Conservation (phyloP, 1,284 basidiomycete species). For the Boletus semigastroideus region DNA sequence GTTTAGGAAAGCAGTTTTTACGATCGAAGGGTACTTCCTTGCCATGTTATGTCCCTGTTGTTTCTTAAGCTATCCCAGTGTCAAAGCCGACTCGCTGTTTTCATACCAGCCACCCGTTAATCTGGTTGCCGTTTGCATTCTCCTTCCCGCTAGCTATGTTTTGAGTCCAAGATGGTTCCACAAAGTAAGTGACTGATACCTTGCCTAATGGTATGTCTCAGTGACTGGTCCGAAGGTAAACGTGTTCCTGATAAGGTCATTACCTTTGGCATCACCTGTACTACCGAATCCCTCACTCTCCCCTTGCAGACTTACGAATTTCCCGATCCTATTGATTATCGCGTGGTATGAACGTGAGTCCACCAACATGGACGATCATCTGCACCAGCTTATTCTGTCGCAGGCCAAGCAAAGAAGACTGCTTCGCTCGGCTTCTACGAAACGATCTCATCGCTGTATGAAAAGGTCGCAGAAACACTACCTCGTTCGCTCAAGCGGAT, state of each 20-base stretch:
- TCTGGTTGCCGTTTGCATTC: conserved; percentile 75
- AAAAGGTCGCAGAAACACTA: conserved; percentile 68
- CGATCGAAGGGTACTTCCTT: conserved; percentile 74
- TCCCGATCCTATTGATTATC: conserved; percentile 82
- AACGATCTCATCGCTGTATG: conserved; percentile 62
- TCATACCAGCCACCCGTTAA: conserved; percentile 93
- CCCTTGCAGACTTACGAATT: conserved; percentile 71
- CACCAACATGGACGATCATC: not conserved
- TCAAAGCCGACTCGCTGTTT: conserved; percentile 87
- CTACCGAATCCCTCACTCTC: not conserved
- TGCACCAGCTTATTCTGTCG: conserved; percentile 3
- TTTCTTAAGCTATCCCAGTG: conserved; percentile 42
- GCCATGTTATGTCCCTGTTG: not conserved
- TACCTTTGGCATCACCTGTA: conserved; percentile 8
- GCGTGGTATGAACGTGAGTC: conserved; percentile 74
- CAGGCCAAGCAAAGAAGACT: conserved; percentile 58
- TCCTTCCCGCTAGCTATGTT: conserved; percentile 81
- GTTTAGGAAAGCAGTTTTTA: conserved; percentile 89
- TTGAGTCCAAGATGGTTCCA: conserved; percentile 82
- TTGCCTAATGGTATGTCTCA: not conserved
- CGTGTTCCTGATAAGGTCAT: conserved; percentile 77
- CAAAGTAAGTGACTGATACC: conserved; percentile 48
- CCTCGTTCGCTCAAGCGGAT: conserved; percentile 71
- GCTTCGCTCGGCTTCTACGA: conserved; percentile 70
- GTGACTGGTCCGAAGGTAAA: conserved; percentile 58